Percentiles rank a stretch among this genome's conserved stretches.
These are phyloP conservation scores for Pseudogymnoascus verrucosus DNA, from an alignment of 2,329 filamentous ascomycete species.

Conservation along the genomic window DNA sequence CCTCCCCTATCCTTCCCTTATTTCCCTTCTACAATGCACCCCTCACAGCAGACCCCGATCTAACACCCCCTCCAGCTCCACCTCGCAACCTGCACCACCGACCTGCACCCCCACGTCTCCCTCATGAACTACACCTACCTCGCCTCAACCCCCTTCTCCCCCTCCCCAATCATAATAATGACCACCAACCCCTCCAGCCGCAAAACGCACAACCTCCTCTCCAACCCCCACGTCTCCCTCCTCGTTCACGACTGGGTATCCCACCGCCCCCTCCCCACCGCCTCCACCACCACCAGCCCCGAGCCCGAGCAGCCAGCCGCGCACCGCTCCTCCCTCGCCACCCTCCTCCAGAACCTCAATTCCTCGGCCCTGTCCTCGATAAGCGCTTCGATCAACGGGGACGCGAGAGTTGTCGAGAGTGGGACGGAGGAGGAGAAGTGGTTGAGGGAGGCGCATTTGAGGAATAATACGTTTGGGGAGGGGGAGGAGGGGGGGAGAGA, in stretches of 20 bases:
- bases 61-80: slow-evolving; percentile 59
- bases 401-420: slow-evolving; percentile 61
- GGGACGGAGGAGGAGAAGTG: slow-evolving; percentile 78
- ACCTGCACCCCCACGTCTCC: slow-evolving; percentile 81
- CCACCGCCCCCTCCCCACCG: slow-evolving; percentile 73
- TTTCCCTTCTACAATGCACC: slow-evolving; percentile 10
- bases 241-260: slow-evolving; percentile 99
- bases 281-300: slow-evolving; percentile 55
- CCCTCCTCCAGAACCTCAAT: slow-evolving; percentile 83
- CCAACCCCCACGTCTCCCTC: slow-evolving; percentile 81
- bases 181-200: slow-evolving; percentile 75
- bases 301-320: slow-evolving; percentile 36
- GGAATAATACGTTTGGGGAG: slow-evolving; percentile 80
- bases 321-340: slow-evolving; percentile 63
- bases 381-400: slow-evolving; percentile 88
- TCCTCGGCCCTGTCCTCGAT: slow-evolving; percentile 80
- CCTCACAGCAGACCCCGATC: neutral
- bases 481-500: slow-evolving; percentile 37
- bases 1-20: neutral
- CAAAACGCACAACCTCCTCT: slow-evolving; percentile 72
- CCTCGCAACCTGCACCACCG: slow-evolving; percentile 72
- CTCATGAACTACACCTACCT: slow-evolving; percentile 99
- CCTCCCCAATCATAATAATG: slow-evolving; percentile 84
- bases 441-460: slow-evolving; percentile 75
- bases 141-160: slow-evolving; percentile 61